Base-by-base conservation (phyloP, 805 yeast species). In the Lachancea lanzarotensis region DNA sequence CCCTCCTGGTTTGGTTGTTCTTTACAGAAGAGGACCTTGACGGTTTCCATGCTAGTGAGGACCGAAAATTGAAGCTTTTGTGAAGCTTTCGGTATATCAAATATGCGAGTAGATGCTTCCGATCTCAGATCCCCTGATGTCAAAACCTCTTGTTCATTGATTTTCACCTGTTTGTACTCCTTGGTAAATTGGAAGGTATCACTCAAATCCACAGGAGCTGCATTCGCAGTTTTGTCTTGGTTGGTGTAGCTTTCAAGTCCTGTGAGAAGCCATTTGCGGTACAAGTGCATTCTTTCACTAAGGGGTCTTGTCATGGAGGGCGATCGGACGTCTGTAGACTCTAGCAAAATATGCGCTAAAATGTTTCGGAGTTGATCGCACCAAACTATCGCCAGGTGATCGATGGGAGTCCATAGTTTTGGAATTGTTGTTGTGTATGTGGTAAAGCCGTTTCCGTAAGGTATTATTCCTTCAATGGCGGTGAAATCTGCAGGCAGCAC, bases 321-420 rank as follows among this genome's bases (percentile, higher is more conserved):
- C 0, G 70, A 59, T 0, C 59, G 50, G 19, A 61, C 65, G 54
- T 87, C 84, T 1, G 78, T 74, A 11, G 84, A 69, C 26, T 77
- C 82, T 38, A 84, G 65, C 31, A 93, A 57, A 0, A 81, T 68
- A 40, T 67, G 66, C 8, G 86, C 82, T 1, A 91, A 52, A 13
- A 73, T 76, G 42, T 75, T 70, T 42, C 97, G 73, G 32, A 90
- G 66, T 62, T 91, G 97, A 49, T 81, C 85, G 65, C 98, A 91
- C 98, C 98, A 91, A 1, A 91, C 95, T 39, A 93, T 81, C 0
- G 98, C 97, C 51, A 88, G 72, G 66, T 91, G 98, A 63, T 91
- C 98, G 34, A 89, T 81, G 1, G 96, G 84, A 0, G 96, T 81
- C 95, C 97, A 91, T 1, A 91, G 96, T 2, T 73, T 74, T 0